A percentile compares a stretch with the other conserved stretches of the same genome.
Conservation (phyloP, 345 rosid species). For the Salix viminalis region DNA sequence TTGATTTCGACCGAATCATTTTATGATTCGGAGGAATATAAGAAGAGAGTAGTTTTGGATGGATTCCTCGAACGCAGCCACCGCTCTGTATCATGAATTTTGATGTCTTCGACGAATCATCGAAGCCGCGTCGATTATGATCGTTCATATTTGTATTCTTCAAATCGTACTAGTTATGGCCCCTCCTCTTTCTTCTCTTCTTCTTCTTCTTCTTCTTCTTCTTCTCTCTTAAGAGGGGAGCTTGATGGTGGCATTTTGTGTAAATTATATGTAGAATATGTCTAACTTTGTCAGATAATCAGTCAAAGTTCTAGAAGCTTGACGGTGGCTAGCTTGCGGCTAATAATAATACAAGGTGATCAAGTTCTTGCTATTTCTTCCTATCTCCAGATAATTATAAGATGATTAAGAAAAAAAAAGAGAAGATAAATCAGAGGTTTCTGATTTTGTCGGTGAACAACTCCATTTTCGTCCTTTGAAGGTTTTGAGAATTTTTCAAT, state of each 20-base stretch:
- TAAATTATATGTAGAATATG: background rate
- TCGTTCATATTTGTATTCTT: too few species aligned
- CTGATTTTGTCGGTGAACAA: background rate
- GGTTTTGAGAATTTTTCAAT: too few species aligned
- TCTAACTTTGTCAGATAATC: background rate
- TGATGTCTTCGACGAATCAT: background rate
- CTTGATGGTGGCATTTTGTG: background rate
- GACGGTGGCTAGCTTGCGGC: background rate
- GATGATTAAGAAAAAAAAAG: background rate
- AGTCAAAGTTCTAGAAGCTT: background rate
- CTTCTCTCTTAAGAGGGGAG: too few species aligned
- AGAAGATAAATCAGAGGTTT: background rate
- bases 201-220: background rate
- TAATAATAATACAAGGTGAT: background rate
- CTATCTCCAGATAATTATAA: background rate
- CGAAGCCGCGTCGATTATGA: too few species aligned
- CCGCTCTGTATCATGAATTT: constrained; percentile 15
- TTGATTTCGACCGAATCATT: constrained; percentile 13
- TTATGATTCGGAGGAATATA: constrained; percentile 44
- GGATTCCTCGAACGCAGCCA: constrained; percentile 66
- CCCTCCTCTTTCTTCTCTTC: background rate
- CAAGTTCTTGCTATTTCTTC: background rate
- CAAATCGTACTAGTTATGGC: background rate
- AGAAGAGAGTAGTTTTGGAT: constrained; percentile 62
- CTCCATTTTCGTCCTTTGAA: background rate